Conservation (phyloP, 495 filamentous ascomycete species). For the Ramalina intermedia region DNA sequence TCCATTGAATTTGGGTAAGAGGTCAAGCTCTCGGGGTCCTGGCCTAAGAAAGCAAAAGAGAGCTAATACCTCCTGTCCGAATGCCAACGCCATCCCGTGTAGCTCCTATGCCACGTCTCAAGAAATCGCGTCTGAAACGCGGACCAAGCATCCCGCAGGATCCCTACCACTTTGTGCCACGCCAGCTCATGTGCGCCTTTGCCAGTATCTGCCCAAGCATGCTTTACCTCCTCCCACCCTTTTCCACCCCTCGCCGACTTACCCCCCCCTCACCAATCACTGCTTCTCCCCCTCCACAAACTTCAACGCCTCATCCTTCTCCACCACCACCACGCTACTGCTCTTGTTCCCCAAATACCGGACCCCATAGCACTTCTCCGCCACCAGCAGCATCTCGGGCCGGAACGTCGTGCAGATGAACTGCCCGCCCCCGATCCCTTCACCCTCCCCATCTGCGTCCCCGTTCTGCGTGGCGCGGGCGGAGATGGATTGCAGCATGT, state of each 20-base stretch:
- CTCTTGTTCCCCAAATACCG: constrained; percentile 78
- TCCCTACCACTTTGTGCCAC: neutral
- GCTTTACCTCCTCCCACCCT: neutral
- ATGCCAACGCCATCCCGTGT: too few species aligned
- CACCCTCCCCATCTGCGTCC: constrained; percentile 23
- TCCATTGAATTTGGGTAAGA: too few species aligned
- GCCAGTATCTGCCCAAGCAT: neutral
- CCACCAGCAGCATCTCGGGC: constrained; percentile 88
- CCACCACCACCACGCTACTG: constrained; percentile 78
- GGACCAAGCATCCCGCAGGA: too few species aligned
- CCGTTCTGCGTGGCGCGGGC: constrained; percentile 8
- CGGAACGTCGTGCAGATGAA: constrained; percentile 95
- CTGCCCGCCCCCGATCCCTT: constrained; percentile 28
- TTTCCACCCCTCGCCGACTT: neutral
- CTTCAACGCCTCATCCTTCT: constrained; percentile 70
- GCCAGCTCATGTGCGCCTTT: neutral
- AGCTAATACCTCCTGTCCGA: too few species aligned
- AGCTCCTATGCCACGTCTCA: too few species aligned
- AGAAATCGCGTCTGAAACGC: too few species aligned
- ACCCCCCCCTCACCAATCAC: neutral
- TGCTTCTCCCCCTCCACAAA: constrained; percentile 74
- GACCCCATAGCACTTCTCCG: constrained; percentile 96
- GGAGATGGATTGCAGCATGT: constrained; percentile 70
- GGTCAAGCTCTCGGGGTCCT: too few species aligned
- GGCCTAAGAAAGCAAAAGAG: too few species aligned